These are phyloP conservation scores for Pseudoneurospora amorphoporcata DNA, from an alignment of 495 filamentous ascomycete genomes.

Conservation along the genomic window DNA sequence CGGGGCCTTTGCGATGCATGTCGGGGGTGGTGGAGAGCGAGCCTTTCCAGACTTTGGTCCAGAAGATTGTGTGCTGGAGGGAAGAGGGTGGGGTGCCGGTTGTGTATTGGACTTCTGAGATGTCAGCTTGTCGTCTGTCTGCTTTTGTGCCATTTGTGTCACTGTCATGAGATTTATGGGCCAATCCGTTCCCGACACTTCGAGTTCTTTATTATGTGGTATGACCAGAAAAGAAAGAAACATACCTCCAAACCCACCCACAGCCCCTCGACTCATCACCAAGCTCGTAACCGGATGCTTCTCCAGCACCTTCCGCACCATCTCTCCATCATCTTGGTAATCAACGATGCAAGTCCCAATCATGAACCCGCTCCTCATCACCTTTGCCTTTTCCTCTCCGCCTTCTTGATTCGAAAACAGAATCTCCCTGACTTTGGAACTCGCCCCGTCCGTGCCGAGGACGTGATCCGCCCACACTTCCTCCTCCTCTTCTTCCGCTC, in stretches of 20 bases:
- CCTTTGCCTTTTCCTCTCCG: slow-evolving; percentile 20
- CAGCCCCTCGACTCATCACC: slow-evolving; percentile 14
- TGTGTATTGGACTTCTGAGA: slow-evolving; percentile 6
- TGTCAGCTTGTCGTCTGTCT: not conserved
- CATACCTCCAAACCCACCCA: slow-evolving; percentile 10
- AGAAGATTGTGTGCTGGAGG: slow-evolving; percentile 17
- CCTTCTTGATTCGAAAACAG: slow-evolving; percentile 15
- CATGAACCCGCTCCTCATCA: slow-evolving; percentile 21
- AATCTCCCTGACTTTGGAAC: slow-evolving; percentile 27
- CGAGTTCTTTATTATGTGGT: too few species aligned
- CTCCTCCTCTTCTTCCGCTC: slow-evolving; percentile 20
- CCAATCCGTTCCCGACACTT: too few species aligned
- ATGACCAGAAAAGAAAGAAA: not conserved
- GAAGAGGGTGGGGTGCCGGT: not conserved
- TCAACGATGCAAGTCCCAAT: slow-evolving; percentile 14
- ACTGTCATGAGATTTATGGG: too few species aligned
- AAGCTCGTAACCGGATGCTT: slow-evolving; percentile 20
- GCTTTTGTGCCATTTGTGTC: too few species aligned
- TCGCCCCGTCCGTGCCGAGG: slow-evolving; percentile 40
- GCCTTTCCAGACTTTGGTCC: slow-evolving; percentile 26
- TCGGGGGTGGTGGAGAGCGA: slow-evolving; percentile 7
- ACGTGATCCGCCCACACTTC: slow-evolving; percentile 34
- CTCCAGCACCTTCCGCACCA: slow-evolving; percentile 19
- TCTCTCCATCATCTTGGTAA: slow-evolving; percentile 21
- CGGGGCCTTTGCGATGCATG: not conserved